phyloP scores from a whole-genome alignment of 306 rosid species.

The Cicer chorassanicum region DNA sequence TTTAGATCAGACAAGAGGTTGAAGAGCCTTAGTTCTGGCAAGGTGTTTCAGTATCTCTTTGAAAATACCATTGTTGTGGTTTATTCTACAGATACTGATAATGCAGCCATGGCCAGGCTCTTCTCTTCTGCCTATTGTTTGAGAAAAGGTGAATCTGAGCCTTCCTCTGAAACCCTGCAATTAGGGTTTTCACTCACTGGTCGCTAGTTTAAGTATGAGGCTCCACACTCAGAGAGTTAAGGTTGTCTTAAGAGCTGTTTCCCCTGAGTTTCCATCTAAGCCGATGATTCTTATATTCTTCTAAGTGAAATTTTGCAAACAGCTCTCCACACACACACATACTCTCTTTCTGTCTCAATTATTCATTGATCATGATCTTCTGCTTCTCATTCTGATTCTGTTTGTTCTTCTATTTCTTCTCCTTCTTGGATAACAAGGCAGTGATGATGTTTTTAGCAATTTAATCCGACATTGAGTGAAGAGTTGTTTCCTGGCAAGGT shows the following conservation, averaged over 20 bases:
- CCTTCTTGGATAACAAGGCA: constrained; percentile 32
- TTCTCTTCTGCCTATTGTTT: constrained; percentile 12
- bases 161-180: not conserved
- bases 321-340: not conserved
- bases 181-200: not conserved
- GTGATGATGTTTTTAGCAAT: constrained; percentile 39
- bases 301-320: not conserved
- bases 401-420: not conserved
- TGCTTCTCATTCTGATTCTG: not conserved
- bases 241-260: constrained; percentile 10
- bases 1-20: constrained; percentile 28
- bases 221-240: constrained; percentile 35
- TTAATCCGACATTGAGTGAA: constrained; percentile 35
- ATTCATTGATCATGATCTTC: not conserved
- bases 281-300: not conserved
- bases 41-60: constrained; percentile 37
- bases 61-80: constrained; percentile 3
- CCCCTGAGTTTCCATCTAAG: not conserved
- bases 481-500: constrained; percentile 42
- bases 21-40: constrained; percentile 36
- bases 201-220: constrained; percentile 46
- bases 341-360: not conserved
- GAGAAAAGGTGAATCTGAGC: constrained; percentile 43
- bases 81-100: constrained; percentile 26
- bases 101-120: constrained; percentile 37